phyloP scores from a whole-genome alignment of 1,284 basidiomycete genomes.

The Golubevia pallescens region DNA sequence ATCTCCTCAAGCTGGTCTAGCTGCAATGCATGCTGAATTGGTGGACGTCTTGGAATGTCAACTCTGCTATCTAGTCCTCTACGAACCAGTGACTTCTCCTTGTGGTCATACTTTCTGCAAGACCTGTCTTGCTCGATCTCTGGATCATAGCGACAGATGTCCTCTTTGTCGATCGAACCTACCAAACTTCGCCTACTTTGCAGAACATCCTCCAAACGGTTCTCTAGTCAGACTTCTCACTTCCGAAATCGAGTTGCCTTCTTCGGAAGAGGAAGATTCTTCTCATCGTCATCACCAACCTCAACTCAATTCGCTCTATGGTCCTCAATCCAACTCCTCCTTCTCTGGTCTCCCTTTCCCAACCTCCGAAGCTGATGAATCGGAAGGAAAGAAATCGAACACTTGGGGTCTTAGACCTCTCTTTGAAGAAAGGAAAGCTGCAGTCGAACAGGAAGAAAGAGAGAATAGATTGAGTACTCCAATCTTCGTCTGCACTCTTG shows the following conservation, averaged over 20 bases:
- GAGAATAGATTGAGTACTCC: conserved; percentile 82
- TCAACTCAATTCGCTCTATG: no score
- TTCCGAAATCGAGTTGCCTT: conserved; percentile 2
- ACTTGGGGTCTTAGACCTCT: conserved; percentile 30
- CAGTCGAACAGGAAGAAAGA: conserved; percentile 77
- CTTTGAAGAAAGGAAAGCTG: conserved; percentile 69
- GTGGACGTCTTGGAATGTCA: conserved; percentile 80
- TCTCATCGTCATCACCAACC: no score
- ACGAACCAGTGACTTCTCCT: conserved; percentile 85
- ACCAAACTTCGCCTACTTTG: conserved; percentile 79
- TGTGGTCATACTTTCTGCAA: conserved; percentile 95
- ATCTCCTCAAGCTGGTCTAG: no score
- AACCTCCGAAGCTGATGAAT: no score
- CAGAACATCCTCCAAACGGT: conserved; percentile 68
- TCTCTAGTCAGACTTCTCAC: conserved; percentile 36
- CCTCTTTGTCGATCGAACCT: conserved; percentile 83
- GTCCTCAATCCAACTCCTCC: conserved; percentile 1
- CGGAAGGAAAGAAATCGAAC: conserved; percentile 10
- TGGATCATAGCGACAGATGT: conserved; percentile 82
- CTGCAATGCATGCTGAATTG: conserved; percentile 68
- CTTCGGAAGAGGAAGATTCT: no score
- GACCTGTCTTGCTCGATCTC: conserved; percentile 82
- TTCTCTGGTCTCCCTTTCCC: no score
- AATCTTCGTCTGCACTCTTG: conserved; percentile 86
- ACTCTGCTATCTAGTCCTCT: conserved; percentile 83